These are phyloP conservation scores for Fusarium chlamydosporum DNA, from an alignment of 2,329 filamentous ascomycete genomes.

Conservation along the genomic window DNA sequence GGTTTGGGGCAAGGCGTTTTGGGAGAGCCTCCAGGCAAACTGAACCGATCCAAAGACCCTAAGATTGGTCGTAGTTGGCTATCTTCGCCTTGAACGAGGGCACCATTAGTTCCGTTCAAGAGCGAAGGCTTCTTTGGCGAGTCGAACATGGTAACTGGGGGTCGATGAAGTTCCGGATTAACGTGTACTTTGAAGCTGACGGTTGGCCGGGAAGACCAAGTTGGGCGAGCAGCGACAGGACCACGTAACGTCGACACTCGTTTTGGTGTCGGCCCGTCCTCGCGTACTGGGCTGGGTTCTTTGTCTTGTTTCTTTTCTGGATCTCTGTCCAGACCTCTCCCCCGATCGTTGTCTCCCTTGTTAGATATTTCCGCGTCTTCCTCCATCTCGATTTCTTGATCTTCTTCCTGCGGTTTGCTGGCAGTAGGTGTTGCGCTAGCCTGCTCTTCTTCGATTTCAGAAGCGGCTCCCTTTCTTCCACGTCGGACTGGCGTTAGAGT, in stretches of 20 bases:
- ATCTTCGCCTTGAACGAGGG: constrained; percentile 44
- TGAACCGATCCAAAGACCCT: constrained; percentile 28
- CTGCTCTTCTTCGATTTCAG: constrained; percentile 25
- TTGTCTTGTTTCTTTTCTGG: constrained; percentile 3
- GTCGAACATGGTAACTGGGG: constrained; percentile 40
- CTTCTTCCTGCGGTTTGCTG: constrained; percentile 5
- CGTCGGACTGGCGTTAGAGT: constrained; percentile 33
- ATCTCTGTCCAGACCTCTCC: neutral
- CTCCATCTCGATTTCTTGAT: neutral
- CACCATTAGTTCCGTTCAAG: constrained; percentile 34
- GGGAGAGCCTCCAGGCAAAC: constrained; percentile 18
- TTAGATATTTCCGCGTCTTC: constrained; percentile 6
- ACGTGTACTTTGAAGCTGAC: constrained; percentile 46
- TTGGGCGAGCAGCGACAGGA: constrained; percentile 35
- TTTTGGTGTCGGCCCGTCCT: constrained; percentile 13
- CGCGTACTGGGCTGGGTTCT: constrained; percentile 3
- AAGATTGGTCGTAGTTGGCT: constrained; percentile 45
- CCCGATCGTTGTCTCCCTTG: neutral
- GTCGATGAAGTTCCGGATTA: constrained; percentile 47
- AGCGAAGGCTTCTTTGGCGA: constrained; percentile 26
- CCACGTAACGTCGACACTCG: constrained; percentile 32
- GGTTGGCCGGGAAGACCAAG: constrained; percentile 41
- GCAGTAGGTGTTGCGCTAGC: constrained; percentile 2
- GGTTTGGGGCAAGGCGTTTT: constrained; percentile 34
- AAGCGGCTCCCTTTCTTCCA: constrained; percentile 26